A percentile compares a stretch with the other conserved stretches of the same genome.
These are phyloP conservation scores for Tillandsia fasciculata DNA, from an alignment of 176 grass and related monocot genomes.

Conservation along the genomic window DNA sequence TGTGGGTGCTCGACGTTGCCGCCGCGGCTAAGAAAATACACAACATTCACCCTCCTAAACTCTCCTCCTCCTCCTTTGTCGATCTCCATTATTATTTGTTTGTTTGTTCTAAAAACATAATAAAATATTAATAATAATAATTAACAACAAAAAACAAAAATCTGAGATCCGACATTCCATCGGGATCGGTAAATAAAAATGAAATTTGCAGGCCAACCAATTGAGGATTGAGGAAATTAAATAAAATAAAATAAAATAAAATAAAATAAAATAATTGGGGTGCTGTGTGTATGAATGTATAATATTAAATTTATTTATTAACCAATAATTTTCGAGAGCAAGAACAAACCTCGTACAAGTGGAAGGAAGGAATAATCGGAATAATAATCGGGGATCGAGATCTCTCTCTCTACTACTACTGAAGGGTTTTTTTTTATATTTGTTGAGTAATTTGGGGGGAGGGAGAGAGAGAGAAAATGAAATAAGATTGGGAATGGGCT, in stretches of 20 bases:
- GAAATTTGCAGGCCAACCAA: background rate
- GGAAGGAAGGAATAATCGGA: slow-evolving; percentile 34
- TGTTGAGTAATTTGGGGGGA: background rate
- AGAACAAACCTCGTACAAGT: slow-evolving; percentile 26
- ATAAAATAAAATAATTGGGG: background rate
- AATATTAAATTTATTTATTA: slow-evolving; percentile 6
- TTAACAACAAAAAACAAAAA: too few relatives aligned
- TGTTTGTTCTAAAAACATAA: too few relatives aligned
- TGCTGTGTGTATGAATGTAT: slow-evolving; percentile 18
- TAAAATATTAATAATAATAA: too few relatives aligned
- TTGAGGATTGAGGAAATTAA: background rate
- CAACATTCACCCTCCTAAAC: slow-evolving; percentile 48
- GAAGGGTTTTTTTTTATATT: background rate
- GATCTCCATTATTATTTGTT: too few relatives aligned
- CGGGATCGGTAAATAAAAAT: too few relatives aligned
- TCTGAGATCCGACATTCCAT: too few relatives aligned
- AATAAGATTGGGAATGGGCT: too few relatives aligned
- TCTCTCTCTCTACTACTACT: slow-evolving; percentile 1
- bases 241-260: too few relatives aligned
- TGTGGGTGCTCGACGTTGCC: slow-evolving; percentile 57
- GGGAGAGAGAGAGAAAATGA: too few relatives aligned
- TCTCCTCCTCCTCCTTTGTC: slow-evolving; percentile 4
- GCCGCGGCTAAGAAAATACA: slow-evolving; percentile 57
- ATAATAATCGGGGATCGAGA: slow-evolving; percentile 31
- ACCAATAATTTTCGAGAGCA: slow-evolving; percentile 9